phyloP scores from a whole-genome alignment of 495 filamentous ascomycete species.

The Schizothecium vesticola region DNA sequence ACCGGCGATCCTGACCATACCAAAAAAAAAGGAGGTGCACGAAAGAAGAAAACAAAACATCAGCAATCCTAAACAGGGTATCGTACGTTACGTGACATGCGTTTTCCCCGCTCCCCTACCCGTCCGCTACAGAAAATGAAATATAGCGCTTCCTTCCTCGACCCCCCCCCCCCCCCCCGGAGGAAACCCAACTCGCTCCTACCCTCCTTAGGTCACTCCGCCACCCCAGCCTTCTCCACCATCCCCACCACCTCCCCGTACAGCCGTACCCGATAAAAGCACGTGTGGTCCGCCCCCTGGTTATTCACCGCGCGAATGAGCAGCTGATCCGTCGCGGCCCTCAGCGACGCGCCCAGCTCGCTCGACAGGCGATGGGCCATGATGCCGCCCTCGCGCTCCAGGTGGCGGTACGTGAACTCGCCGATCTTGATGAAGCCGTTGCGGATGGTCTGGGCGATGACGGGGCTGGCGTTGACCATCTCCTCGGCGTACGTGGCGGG shows the following conservation, averaged over 20 bases:
- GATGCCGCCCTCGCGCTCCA: constrained; percentile 37
- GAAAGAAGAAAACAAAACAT: neutral
- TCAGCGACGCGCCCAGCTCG: constrained; percentile 28
- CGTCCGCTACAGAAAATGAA: neutral
- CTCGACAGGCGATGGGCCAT: constrained; percentile 46
- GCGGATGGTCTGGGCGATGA: constrained; percentile 6
- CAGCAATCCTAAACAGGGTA: neutral
- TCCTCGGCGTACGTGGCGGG: constrained; percentile 21
- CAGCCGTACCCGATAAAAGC: constrained; percentile 55
- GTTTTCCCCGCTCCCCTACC: neutral
- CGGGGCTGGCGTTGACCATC: constrained; percentile 10
- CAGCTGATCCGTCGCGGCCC: constrained; percentile 35
- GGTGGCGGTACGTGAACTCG: constrained; percentile 46
- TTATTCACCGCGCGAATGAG: constrained; percentile 42
- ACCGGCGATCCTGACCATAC: neutral
- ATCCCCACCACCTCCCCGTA: constrained; percentile 39
- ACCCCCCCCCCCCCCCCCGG: too few relatives aligned
- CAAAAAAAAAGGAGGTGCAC: neutral
- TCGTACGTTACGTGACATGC: neutral
- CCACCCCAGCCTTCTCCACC: neutral
- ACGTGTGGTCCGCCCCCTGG: constrained; percentile 45
- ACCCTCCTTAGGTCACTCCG: neutral
- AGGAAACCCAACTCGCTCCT: neutral
- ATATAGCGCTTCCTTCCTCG: neutral
- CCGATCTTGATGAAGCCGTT: constrained; percentile 48